Percentiles rank a stretch among this genome's conserved stretches.
Conservation (phyloP, 495 filamentous ascomycete genomes). For the Penicillium macrosclerotiorum region DNA sequence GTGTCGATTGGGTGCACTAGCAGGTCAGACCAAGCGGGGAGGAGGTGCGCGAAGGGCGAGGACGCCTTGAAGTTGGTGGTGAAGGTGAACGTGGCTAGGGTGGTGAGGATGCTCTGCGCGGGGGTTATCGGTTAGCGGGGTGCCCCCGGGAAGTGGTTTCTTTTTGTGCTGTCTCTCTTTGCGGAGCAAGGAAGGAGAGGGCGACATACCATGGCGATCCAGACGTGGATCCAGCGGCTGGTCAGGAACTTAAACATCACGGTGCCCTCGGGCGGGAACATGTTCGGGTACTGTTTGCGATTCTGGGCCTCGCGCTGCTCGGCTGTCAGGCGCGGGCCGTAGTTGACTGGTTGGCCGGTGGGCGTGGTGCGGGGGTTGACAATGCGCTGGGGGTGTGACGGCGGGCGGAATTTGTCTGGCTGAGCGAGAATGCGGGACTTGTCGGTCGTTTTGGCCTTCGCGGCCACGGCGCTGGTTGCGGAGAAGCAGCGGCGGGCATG, state of each 20-base stretch:
- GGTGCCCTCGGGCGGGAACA: slow-evolving; percentile 73
- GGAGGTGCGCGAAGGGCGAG: slow-evolving; percentile 69
- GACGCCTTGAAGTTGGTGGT: slow-evolving; percentile 65
- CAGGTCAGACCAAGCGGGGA: slow-evolving; percentile 61
- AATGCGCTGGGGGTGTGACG: slow-evolving; percentile 71
- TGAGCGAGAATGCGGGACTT: slow-evolving; percentile 69
- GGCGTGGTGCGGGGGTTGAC: slow-evolving; percentile 33
- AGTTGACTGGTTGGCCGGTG: slow-evolving; percentile 45
- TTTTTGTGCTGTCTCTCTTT: no score
- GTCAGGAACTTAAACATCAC: slow-evolving; percentile 75
- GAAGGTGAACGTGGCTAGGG: slow-evolving; percentile 66
- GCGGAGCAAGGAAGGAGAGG: no score
- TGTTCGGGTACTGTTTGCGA: slow-evolving; percentile 70
- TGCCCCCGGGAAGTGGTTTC: no score
- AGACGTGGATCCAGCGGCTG: slow-evolving; percentile 68
- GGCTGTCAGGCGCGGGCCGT: slow-evolving; percentile 63
- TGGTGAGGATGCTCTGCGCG: slow-evolving; percentile 60
- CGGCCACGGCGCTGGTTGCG: slow-evolving; percentile 14
- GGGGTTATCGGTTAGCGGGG: background rate
- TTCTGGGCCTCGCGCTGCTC: slow-evolving; percentile 60
- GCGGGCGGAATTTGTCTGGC: slow-evolving; percentile 79
- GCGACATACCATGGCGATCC: slow-evolving; percentile 67
- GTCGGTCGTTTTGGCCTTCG: slow-evolving; percentile 11
- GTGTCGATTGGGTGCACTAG: slow-evolving; percentile 63
- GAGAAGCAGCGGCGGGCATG: slow-evolving; percentile 25